Evolutionary conservation across 768 basidiomycete genomes (phyloP), one percentile per base, ranked within the genome.

Genomic region (Fibroporia radiculosa): DNA sequence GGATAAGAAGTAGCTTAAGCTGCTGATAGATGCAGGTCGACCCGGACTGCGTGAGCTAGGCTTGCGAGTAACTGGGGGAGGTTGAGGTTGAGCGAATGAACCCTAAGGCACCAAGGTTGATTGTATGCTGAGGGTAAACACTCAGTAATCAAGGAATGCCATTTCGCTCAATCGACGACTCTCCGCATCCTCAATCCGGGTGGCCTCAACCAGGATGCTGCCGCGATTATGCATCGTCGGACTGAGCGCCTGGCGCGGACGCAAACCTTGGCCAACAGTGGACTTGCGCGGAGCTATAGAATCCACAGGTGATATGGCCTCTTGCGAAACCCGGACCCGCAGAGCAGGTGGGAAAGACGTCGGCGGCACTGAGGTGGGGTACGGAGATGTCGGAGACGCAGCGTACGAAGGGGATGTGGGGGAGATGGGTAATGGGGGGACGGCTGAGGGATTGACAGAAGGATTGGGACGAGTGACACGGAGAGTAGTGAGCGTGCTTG

Each of bases 151-250:
- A 18, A 60, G 48, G 48, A 86, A 88, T 43, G 83, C 83, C 55
- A 84, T 58, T 66, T 88, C 84, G 34, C 79, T 78, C 68, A 85
- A 64, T 60, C 82, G 65, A 61, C 83, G 66, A 50, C 69, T 72
- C 67, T 88, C 84, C 10, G 77, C 80, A 49, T 88, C 82, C 57
- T 74, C 66, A 31, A 87, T 84, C 31, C 60, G 63, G 38, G 55
- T 69, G 43, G 74, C 64, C 63, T 79, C 70, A 26, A 67, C 40
- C 48, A 77, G 40, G 42, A 88, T 84, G 44, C 69, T 78, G 36
- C 72, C 80, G 14, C 65, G 58, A 48, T 64, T 78, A 55, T 87
- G 76, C 45, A 84, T 72, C 36, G 72, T 77, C 27, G 82, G 79
- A 43, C 67, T 65, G 16, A 82, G 63, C 11, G 80, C 65, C 51